Base-by-base conservation (phyloP, 148 eudicot genomes). In the Silene conica region DNA sequence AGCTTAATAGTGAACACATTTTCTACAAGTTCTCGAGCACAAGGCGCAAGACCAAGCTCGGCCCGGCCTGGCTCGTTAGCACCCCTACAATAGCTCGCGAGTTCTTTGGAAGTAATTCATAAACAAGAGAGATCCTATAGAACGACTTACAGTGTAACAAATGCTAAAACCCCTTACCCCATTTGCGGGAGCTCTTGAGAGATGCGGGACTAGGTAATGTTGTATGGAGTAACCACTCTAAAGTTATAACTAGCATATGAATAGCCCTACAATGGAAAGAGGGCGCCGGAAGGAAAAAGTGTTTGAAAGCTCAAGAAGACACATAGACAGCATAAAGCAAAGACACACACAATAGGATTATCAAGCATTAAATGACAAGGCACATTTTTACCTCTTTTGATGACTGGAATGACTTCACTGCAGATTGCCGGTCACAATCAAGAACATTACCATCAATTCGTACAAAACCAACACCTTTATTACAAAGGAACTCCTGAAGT, bases 371-470 rank as follows among this genome's bases (percentile, higher is more conserved):
- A 48, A 68, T 8, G 38, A 69, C 58, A 79, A 59, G 57, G 50
- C 59, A 63, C 70, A 71, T 63, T 79, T 80, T 31, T 23, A 76
- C 99, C 94, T 96, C 87, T 74, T 82, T 83, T 67, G 88, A 85
- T 46, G 87, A 85, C 78, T 87, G 97, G 77, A 96, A 96, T 18
- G 91, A 83, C 69, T 65, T 80, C 26, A 96, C 89, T 77, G 96
- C 94, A 63, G 76, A 73, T 82, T 90, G 94, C 56, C 99, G 85
- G 77, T 92, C 99, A 56, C 79, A 59, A 58, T 87, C 85, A 62
- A 73, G 80, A 76, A 87, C 82, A 63, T 48, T 84, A 72, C 93
- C 87, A 77, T 96, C 94, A 71, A 96, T 87, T 64, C 99, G 97
- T 54, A 92, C 81, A 87, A 89, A 96, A 15, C 86, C 87, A 79